These are phyloP conservation scores for Hypoxylon subgilvum DNA, from an alignment of 495 filamentous ascomycete genomes.

Conservation along the genomic window DNA sequence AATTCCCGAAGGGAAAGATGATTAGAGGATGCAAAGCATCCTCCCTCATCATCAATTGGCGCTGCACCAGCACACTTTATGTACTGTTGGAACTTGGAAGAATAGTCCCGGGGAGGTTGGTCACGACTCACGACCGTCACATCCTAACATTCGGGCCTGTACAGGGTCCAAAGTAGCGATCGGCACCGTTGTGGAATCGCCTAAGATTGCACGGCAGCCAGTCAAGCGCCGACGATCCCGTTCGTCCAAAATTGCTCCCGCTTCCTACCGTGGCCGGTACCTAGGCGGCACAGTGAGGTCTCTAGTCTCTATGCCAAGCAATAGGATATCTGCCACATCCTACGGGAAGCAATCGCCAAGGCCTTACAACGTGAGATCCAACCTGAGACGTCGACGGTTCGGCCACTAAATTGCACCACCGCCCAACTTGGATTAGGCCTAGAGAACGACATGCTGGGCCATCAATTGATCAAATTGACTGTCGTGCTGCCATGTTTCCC, in stretches of 20 bases:
- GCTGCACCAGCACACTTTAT: no score
- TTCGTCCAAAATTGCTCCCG: constrained; percentile 22
- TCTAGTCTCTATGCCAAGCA: no score
- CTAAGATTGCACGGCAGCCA: constrained; percentile 26
- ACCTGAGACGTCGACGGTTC: constrained; percentile 31
- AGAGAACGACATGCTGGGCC: constrained; percentile 24
- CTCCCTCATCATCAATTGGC: no score
- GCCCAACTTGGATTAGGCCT: constrained; percentile 21
- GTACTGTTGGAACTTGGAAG: no score
- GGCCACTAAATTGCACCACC: constrained; percentile 24
- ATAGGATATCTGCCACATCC: constrained; percentile 9
- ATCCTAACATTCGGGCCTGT: no score
- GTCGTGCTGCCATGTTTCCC: background rate
- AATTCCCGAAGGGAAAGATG: constrained; percentile 4
- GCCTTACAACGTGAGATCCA: constrained; percentile 28
- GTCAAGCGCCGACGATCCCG: constrained; percentile 28
- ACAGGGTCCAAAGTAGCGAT: constrained; percentile 20
- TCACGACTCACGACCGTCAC: background rate
- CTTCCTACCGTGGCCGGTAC: no score
- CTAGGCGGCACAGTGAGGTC: no score
- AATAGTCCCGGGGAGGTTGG: background rate
- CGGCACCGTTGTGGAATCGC: constrained; percentile 29
- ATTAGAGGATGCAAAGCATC: no score
- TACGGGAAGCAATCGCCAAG: constrained; percentile 29
- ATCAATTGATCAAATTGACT: no score